Evolutionary conservation across 371 early-diverging fungal species (phyloP).

Genomic region (Batkoa obscura): DNA sequence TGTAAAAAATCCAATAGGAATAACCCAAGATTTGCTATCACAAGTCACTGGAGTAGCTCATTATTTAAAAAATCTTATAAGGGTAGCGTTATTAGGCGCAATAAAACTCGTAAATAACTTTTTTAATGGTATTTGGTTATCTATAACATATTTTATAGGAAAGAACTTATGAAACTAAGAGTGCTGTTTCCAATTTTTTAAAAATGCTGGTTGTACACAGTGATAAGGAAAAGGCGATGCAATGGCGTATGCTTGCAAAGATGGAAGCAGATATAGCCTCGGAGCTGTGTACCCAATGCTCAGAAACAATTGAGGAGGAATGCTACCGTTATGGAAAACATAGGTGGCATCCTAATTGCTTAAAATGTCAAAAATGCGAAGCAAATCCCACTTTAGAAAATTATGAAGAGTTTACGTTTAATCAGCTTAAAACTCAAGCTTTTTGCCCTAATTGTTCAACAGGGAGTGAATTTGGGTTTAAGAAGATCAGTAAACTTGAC

Average conservation of each 20-base stretch:
- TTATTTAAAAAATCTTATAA: constrained; percentile 73
- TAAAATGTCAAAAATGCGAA: constrained; percentile 47
- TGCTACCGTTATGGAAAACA: constrained; percentile 45
- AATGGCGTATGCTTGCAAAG: constrained; percentile 10
- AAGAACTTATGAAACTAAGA: constrained; percentile 14
- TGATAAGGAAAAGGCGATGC: constrained; percentile 19
- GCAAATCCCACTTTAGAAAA: constrained; percentile 21
- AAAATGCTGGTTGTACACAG: constrained; percentile 29
- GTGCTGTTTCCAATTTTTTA: constrained; percentile 29
- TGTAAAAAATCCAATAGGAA: constrained; percentile 37
- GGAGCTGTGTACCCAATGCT: constrained; percentile 64
- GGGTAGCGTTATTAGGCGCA: constrained; percentile 73
- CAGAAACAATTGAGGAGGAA: constrained; percentile 63
- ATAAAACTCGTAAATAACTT: constrained; percentile 43
- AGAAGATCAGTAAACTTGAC: constrained; percentile 63
- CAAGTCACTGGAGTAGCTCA: constrained; percentile 87
- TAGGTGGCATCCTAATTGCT: constrained; percentile 70
- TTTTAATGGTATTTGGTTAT: neutral
- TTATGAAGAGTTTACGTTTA: constrained; percentile 26
- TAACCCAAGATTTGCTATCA: constrained; percentile 75
- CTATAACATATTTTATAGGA: constrained; percentile 12
- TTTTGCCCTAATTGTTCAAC: constrained; percentile 27
- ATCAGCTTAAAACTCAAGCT: constrained; percentile 16
- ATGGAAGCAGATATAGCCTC: constrained; percentile 40
- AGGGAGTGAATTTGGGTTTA: constrained; percentile 28